Conservation (phyloP, 176 grass and related monocot genomes). For the Carex kokanica region DNA sequence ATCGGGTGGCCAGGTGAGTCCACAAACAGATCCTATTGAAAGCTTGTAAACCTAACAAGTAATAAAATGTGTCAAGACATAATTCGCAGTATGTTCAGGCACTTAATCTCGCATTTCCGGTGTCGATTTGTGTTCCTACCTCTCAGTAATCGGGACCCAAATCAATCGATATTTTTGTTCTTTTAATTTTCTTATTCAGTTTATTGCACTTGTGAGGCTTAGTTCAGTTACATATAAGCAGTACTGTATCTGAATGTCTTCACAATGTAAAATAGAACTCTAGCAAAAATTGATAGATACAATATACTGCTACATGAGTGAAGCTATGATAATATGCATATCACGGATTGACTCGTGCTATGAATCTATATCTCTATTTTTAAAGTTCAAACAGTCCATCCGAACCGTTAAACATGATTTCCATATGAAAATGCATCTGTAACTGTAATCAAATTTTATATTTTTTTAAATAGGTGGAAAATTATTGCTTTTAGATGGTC, state of each 20-base stretch:
- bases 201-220: neutral
- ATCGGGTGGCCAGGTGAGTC: constrained; percentile 30
- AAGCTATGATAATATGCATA: too few species aligned
- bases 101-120: neutral
- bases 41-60: constrained; percentile 26
- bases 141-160: neutral
- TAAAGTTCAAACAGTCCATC: too few species aligned
- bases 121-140: neutral
- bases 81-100: neutral
- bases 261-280: neutral
- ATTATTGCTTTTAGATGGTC: too few species aligned
- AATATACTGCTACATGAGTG: neutral
- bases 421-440: too few species aligned
- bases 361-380: too few species aligned
- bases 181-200: neutral
- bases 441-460: too few species aligned
- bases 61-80: neutral
- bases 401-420: too few species aligned
- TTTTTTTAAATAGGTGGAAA: too few species aligned
- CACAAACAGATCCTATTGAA: constrained; percentile 23
- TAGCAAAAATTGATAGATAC: neutral
- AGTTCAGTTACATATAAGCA: neutral
- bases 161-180: neutral
- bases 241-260: neutral
- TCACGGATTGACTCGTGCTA: too few species aligned